Evolutionary conservation across 306 rosid genomes (phyloP), one percentile per base, ranked within the genome.

Genomic region (Glycine tomentella): DNA sequence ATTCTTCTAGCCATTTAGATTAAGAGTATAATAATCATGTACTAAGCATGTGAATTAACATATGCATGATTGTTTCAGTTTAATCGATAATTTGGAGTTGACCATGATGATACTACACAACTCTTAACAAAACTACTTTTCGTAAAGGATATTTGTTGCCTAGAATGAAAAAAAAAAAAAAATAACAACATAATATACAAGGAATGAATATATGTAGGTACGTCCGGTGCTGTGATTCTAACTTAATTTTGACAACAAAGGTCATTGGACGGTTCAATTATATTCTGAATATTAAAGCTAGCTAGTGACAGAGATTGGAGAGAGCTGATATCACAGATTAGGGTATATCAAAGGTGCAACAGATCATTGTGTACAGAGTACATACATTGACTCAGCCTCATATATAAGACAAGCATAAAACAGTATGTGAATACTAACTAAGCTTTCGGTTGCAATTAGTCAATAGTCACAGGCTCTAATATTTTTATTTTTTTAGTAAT

Each of bases 381-480:
- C 46, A 42, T 42, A 31, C 82, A 71, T 4, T 9, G 58, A 53
- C 61, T 80, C 69, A 40, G n/a, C 68, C 17, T 53, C 59, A 53
- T 53, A 53, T 53, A 53, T 53, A 53, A n/a, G 9, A 25, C 59
- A 53, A 53, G 17, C 59, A 53, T 53, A 42, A 42, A 42, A 42
- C 46, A 42, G 46, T 42, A 1, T n/a, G 59, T 6, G 59, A 53
- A 6, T 53, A 69, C 33, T 4, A 67, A 69, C 33, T 7, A 67
- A 46, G 34, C 62, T 38, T 56, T 33, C 53, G 10, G 40, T 14
- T 56, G 52, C 71, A 55, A 55, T 58, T 72, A 52, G 77, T 40
- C 61, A 55, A 50, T 72, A 52, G 77, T 40, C 61, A 50, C 50
- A 62, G 51, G 74, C 40, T 53, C 4, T 42, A 20, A 80, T 57